Percentiles rank a stretch among this genome's conserved stretches.
These are phyloP conservation scores for Suhomyces bokatorum DNA, from an alignment of 1,139 yeast species.

Conservation along the genomic window DNA sequence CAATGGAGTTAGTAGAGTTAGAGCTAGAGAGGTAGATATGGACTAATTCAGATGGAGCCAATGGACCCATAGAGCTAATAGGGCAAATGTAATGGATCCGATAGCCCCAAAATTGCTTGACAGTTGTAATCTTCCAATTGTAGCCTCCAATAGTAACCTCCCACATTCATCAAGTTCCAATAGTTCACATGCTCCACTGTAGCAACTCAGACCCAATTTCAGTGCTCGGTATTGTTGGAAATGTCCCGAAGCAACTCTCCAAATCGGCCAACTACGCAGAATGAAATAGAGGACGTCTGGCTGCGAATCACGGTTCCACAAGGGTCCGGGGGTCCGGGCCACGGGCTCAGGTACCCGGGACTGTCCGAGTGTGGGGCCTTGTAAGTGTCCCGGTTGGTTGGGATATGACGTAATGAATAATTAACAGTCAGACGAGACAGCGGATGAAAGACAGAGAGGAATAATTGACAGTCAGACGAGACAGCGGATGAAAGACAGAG, in stretches of 20 bases:
- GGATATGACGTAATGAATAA: neutral
- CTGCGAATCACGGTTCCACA: slow-evolving; percentile 2
- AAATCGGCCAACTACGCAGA: neutral
- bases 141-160: too few species aligned
- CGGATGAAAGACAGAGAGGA: neutral
- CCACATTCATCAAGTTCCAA: too few species aligned
- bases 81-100: neutral
- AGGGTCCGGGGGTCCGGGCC: slow-evolving; percentile 3
- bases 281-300: neutral
- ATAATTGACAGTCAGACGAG: neutral
- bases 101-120: too few species aligned
- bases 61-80: too few species aligned
- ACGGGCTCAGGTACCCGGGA: slow-evolving; percentile 1
- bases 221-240: neutral
- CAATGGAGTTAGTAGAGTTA: too few species aligned
- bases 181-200: neutral
- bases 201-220: neutral
- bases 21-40: too few species aligned
- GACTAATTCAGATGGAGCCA: too few species aligned
- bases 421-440: neutral
- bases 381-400: too few species aligned
- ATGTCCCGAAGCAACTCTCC: neutral
- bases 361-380: neutral
- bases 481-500: too few species aligned
- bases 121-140: too few species aligned